Evolutionary conservation across 345 rosid genomes (phyloP), one percentile per base, ranked within the genome.

Genomic region (Eutrema japonicum): DNA sequence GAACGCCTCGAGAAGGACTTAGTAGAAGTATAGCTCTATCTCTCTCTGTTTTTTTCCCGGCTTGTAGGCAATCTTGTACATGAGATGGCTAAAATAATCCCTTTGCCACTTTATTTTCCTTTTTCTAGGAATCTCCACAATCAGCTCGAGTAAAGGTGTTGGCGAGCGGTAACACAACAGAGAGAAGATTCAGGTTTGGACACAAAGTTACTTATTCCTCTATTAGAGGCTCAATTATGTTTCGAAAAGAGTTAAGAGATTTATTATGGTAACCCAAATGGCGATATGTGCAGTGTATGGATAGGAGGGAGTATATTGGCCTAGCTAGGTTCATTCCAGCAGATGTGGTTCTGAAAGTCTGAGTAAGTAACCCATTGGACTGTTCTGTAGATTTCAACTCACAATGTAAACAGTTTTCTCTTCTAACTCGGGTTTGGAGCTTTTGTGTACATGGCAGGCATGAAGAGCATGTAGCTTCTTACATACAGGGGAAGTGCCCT

Each of bases 1-100:
- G 98, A 93, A 73, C 93, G 97, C 27, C 94, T 93, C 11, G 98
- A 93, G 83, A 93, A 91, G 81, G 98, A 91, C 80, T 83, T 93
- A 83, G 78, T 91, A 6, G 94, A 93, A 94, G 97, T 93, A 73
- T 46, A 12, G 46, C 37, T 8, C 62, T 41, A 12, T 6, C 30
- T n/a, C 10, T 54, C 12, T 53, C 0, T 36, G 8, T 43, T 49
- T 26, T 36, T 29, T 10, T 2, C 35, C 35, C 30, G 6, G 76
- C 16, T 72, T 53, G 37, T 22, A 42, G 11, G 16, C 37, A 12
- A 10, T 62, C 14, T 42, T 51, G 14, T 62, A 22, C 8, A 37
- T 11, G 13, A 5, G 35, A 27, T 45, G 18, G 59, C 63, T 41
- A 52, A 33, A 47, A 16, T 45, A 3, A 5, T 13, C 13, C 11